Base-by-base conservation (phyloP, 1,284 basidiomycete genomes). In the Apiotrichum sp. region DNA sequence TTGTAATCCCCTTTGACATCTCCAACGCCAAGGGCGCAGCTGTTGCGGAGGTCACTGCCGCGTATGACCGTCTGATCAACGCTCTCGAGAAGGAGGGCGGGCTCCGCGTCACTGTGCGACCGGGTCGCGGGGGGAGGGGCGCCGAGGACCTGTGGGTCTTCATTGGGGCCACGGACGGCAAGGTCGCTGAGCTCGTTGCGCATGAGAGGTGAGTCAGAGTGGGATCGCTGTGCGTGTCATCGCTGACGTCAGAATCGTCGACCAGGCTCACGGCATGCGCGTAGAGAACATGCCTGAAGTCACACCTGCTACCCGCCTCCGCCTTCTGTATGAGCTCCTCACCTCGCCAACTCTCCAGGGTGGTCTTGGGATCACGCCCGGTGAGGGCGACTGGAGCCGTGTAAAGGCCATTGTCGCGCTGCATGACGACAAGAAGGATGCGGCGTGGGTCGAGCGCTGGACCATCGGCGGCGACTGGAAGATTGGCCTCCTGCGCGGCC, bases 121-220 rank as follows among this genome's bases (percentile, higher is more conserved):
- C 57, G 11, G 69, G 67, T 10, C 61, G 64, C n/a, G 57, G 52
- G 2, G 61, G 53, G 8, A 58, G 56, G 40, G 60, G 81, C 10
- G 80, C 86, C 52, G 86, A 87, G 5, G 86, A 93, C 65, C 71
- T 95, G 3, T 80, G 93, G 50, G 78, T 96, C 3, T 84, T 96
- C 59, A 82, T 96, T 13, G 80, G 80, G n/a, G 89, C 87, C 57
- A 83, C 85, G 0, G 78, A 82, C 43, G 77, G 78, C 41, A 81
- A 85, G 55, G 75, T 95, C 9, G 71, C 80, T 38, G 81, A 81
- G 52, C 80, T 95, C 11, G 82, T 87, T 0, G 83, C 84, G 60
- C 79, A 83, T 39, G 91, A 95, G 77, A 78, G 85, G 89, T 89
- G 65, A 70, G 86, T 77, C 29, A 2, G 31, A 43, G 14, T 47